phyloP scores from a whole-genome alignment of 2,329 filamentous ascomycete species.

The Phyllosticta ampelicida region DNA sequence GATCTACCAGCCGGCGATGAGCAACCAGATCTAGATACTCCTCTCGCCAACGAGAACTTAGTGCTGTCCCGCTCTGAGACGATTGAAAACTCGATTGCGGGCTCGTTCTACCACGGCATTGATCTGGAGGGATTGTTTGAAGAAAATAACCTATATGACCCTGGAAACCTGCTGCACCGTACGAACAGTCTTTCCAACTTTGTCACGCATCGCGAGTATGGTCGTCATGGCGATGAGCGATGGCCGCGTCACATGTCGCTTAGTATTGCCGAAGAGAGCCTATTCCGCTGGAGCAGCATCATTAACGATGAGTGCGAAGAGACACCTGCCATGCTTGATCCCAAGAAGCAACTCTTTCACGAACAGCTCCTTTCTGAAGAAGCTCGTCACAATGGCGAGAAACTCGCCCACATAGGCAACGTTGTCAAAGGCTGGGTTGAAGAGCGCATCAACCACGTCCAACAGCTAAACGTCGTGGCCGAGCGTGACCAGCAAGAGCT shows the following conservation, averaged over 20 bases:
- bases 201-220: conserved; percentile 1
- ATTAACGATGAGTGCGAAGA: conserved; percentile 25
- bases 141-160: conserved; percentile 33
- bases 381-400: conserved; percentile 44
- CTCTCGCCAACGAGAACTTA: conserved; percentile 11
- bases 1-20: conserved; percentile 13
- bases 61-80: conserved; percentile 26
- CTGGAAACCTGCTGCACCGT: conserved; percentile 46
- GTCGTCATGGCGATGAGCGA: conserved; percentile 25
- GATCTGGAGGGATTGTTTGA: conserved; percentile 47
- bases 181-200: conserved; percentile 45
- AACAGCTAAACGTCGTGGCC: conserved; percentile 51
- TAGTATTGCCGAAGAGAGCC: conserved; percentile 62
- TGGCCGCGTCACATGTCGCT: conserved; percentile 68
- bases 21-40: conserved; percentile 14
- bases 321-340: conserved; percentile 20
- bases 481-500: conserved; percentile 55
- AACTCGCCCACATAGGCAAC: conserved; percentile 42
- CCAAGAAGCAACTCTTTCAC: conserved; percentile 23
- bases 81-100: conserved; percentile 45
- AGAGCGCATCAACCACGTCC: conserved; percentile 45
- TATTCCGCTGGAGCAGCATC: conserved; percentile 55
- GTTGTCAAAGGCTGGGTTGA: conserved; percentile 52
- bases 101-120: conserved; percentile 48
- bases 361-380: conserved; percentile 39